These are phyloP conservation scores for Pythium biforme DNA, from an alignment of 352 stramenopile genomes.

Conservation along the genomic window DNA sequence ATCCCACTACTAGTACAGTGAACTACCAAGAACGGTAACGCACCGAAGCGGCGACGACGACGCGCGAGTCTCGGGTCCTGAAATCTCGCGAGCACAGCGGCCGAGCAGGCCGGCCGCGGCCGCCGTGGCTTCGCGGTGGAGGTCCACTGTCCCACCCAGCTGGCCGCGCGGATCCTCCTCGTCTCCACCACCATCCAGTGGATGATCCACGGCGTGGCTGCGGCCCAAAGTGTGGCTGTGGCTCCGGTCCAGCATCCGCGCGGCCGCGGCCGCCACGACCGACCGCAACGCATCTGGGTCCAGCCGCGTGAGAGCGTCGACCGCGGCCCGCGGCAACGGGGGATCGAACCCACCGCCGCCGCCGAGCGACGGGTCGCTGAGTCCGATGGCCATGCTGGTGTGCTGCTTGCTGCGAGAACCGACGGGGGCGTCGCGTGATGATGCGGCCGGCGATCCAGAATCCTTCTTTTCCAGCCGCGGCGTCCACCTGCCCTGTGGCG, in stretches of 20 bases:
- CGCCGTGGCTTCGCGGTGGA: slow-evolving; percentile 11
- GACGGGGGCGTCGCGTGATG: background rate
- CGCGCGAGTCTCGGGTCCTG: background rate
- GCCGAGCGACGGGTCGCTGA: slow-evolving; percentile 7
- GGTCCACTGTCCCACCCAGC: slow-evolving; percentile 2
- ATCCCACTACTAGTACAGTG: too few relatives aligned
- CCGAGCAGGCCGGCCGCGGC: slow-evolving; percentile 18
- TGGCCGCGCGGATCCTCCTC: background rate
- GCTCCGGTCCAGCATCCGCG: slow-evolving; percentile 5
- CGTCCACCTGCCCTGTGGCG: background rate
- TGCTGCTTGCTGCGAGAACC: too few relatives aligned
- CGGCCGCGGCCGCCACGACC: slow-evolving; percentile 12
- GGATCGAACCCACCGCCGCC: background rate
- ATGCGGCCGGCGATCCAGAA: background rate
- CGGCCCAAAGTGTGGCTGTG: background rate
- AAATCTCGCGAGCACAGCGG: slow-evolving; percentile 19
- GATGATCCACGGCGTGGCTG: too few relatives aligned
- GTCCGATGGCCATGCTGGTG: slow-evolving; percentile 19
- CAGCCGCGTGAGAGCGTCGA: slow-evolving; percentile 8
- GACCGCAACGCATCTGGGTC: slow-evolving; percentile 2
- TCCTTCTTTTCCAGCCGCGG: background rate
- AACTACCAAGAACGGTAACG: background rate
- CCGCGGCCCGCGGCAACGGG: slow-evolving; percentile 12
- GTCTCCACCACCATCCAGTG: background rate
- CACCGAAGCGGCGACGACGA: slow-evolving; percentile 3